Base-by-base conservation (phyloP, 257 asterid genomes). In the Solanum ossicruentum region DNA sequence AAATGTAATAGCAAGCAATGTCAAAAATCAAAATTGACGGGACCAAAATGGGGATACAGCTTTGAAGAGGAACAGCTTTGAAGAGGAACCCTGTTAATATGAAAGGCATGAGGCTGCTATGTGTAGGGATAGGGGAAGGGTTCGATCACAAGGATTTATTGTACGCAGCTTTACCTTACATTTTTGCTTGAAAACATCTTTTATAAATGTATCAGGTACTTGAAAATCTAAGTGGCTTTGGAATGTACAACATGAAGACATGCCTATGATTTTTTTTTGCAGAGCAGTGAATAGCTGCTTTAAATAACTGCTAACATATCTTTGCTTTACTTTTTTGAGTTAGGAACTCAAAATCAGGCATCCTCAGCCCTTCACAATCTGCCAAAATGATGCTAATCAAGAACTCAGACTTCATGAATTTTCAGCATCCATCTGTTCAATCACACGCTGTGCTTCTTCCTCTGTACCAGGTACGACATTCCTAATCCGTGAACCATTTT, bases 401-500 rank as follows among this genome's bases (percentile, higher is more conserved):
- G 17, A 15, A 77, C 45, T 3, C 21, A 10, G 18, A 12, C 58
- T 56, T 81, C 81, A 88, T 54, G 89, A 89, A 80, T 87, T 90
- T 90, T 94, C 98, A 39, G 97, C 98, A 82, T 94, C 97, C 88
- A 96, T 91, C 8, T 95, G 94, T 66, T 93, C 98, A 41, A 94
- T 92, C 84, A 94, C 93, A 20, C 96, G 94, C 3, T 91, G 88
- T 28, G 95, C 98, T 89, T 96, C 98, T 91, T 93, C 98, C 84
- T 96, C 98, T 3, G 96, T 94, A n/a, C 94, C 92, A 2, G 99
- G 98, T 58, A 96, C 97, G 6, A 94, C 99, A 36, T 92, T 94
- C 32, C 98, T 91, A 45, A 96, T 90, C 85, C 82, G 91, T 67
- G 56, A 88, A 26, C 94, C 92, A 51, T 88, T 87, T 84, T 61